Evolutionary conservation across 2,329 filamentous ascomycete genomes (phyloP).

Genomic region (Pseudocercospora ulei): DNA sequence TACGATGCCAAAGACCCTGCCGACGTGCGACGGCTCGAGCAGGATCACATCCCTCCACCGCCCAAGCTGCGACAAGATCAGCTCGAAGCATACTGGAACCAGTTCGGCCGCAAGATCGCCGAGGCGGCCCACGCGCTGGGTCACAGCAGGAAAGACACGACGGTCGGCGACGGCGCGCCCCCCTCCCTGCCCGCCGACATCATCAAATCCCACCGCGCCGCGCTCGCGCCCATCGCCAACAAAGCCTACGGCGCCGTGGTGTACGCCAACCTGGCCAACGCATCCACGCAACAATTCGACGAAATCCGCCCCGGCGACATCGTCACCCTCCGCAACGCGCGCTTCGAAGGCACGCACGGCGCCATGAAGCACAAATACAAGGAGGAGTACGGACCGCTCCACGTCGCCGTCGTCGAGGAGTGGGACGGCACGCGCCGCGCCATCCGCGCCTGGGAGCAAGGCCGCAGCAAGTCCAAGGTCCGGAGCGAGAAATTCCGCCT

Average conservation of each 20-base stretch:
- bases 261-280: constrained; percentile 91
- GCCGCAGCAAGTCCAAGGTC: constrained; percentile 74
- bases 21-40: constrained; percentile 64
- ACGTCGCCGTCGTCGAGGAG: constrained; percentile 83
- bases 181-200: constrained; percentile 69
- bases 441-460: constrained; percentile 89
- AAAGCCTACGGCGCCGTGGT: constrained; percentile 84
- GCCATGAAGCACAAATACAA: constrained; percentile 92
- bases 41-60: constrained; percentile 78
- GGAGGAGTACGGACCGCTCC: constrained; percentile 60
- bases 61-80: constrained; percentile 79
- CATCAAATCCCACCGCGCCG: constrained; percentile 54
- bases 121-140: constrained; percentile 57
- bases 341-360: constrained; percentile 78
- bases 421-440: constrained; percentile 99
- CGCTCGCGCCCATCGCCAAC: constrained; percentile 73
- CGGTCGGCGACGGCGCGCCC: constrained; percentile 76
- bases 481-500: constrained; percentile 91
- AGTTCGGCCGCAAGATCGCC: constrained; percentile 68
- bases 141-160: constrained; percentile 61
- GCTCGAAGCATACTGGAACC: constrained; percentile 73
- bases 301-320: constrained; percentile 92
- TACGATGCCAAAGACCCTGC: constrained; percentile 66
- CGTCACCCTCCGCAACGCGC: constrained; percentile 81
- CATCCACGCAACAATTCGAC: constrained; percentile 77